Conservation (phyloP, 164 flowering plant genomes). For the Magnolia officinalis region DNA sequence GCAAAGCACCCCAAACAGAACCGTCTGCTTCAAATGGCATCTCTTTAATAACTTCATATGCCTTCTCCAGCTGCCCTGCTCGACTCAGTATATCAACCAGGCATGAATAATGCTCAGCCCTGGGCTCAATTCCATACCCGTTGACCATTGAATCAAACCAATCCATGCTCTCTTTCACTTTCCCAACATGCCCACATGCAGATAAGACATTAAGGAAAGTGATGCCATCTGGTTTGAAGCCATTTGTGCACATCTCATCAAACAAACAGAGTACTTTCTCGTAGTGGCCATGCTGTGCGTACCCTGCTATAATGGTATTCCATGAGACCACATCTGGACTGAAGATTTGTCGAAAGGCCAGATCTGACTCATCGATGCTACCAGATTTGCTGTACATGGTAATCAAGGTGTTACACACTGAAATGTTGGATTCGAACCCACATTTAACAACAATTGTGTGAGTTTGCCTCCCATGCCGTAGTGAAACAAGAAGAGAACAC, state of each 20-base stretch:
- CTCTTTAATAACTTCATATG: constrained; percentile 29
- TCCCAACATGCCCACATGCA: constrained; percentile 48
- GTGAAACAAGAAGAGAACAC: constrained; percentile 38
- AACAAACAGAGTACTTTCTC: constrained; percentile 34
- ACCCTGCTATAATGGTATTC: constrained; percentile 48
- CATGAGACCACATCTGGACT: constrained; percentile 41
- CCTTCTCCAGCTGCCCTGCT: constrained; percentile 40
- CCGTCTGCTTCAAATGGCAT: constrained; percentile 40
- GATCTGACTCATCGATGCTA: constrained; percentile 33
- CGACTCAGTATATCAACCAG: constrained; percentile 43
- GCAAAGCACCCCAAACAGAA: constrained; percentile 40
- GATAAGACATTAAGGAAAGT: constrained; percentile 49
- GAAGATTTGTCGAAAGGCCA: constrained; percentile 27
- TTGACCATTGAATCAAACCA: constrained; percentile 30
- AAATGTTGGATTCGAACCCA: constrained; percentile 28
- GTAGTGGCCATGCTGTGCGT: constrained; percentile 44
- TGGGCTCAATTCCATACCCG: constrained; percentile 25
- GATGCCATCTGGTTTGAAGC: constrained; percentile 40
- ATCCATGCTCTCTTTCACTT: constrained; percentile 38
- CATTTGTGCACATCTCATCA: constrained; percentile 22
- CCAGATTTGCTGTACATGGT: constrained; percentile 58
- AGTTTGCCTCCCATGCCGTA: constrained; percentile 32
- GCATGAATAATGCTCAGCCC: constrained; percentile 44
- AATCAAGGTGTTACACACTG: constrained; percentile 40
- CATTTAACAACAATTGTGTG: constrained; percentile 13